Conservation (phyloP, 768 basidiomycete genomes). For the Lyophyllum shimeji region DNA sequence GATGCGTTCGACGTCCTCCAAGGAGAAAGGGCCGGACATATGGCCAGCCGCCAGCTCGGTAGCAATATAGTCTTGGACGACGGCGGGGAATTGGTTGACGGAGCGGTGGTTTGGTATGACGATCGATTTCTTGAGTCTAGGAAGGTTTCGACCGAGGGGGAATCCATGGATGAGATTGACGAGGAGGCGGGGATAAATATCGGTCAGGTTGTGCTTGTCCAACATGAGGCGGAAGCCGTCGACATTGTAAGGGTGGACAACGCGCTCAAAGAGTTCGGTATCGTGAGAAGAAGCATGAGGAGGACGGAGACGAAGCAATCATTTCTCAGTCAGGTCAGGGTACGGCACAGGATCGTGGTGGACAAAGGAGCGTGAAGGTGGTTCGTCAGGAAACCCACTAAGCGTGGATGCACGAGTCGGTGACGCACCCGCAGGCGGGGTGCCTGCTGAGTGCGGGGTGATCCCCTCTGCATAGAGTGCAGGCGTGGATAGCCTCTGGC, state of each 20-base stretch:
- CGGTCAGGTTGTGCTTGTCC: background rate
- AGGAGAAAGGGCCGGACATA: background rate
- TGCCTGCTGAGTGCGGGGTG: conserved; percentile 15
- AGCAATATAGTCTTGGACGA: background rate
- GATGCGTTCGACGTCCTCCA: conserved; percentile 15
- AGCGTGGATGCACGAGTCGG: conserved; percentile 1
- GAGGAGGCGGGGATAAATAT: conserved; percentile 14
- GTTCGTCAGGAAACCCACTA: background rate
- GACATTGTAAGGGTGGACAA: conserved; percentile 18
- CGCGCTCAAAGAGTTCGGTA: background rate
- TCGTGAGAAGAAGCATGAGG: background rate
- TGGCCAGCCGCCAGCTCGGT: background rate
- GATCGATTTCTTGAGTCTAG: background rate
- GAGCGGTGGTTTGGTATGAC: background rate
- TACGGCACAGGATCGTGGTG: background rate
- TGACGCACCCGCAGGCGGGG: conserved; percentile 4
- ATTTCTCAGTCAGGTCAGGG: background rate
- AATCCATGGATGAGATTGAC: conserved; percentile 21
- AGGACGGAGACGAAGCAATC: background rate
- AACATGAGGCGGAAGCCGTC: conserved; percentile 12
- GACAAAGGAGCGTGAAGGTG: conserved; percentile 6
- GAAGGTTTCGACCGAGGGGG: conserved; percentile 25
- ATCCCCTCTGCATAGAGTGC: conserved; percentile 18
- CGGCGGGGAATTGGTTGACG: background rate
- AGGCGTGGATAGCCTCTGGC: conserved; percentile 12